Evolutionary conservation across 495 filamentous ascomycete species (phyloP).

Genomic region (Penicillium nucicola): DNA sequence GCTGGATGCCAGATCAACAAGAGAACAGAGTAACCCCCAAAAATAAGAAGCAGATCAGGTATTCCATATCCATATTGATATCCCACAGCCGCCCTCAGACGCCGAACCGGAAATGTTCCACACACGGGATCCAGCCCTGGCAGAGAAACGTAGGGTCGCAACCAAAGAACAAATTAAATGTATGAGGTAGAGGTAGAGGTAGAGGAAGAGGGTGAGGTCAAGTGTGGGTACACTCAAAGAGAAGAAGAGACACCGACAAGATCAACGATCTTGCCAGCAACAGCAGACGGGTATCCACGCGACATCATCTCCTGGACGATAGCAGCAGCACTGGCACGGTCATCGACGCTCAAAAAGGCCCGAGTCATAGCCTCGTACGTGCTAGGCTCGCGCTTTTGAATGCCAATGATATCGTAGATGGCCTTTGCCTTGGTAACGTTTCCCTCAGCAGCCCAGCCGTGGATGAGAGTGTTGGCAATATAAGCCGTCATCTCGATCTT

Average conservation of each 20-base stretch:
- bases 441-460: constrained; percentile 88
- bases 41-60: constrained; percentile 14
- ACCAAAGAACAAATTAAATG: constrained; percentile 19
- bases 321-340: constrained; percentile 65
- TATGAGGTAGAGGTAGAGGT: constrained; percentile 1
- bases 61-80: constrained; percentile 19
- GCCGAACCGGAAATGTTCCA: constrained; percentile 27
- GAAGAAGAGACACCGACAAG: constrained; percentile 59
- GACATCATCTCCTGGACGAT: constrained; percentile 89
- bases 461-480: constrained; percentile 98
- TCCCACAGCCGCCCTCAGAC: constrained; percentile 31
- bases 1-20: constrained; percentile 34
- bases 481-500: constrained; percentile 89
- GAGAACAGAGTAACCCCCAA: constrained; percentile 13
- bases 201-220: too few species aligned
- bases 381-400: constrained; percentile 82
- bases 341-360: constrained; percentile 80
- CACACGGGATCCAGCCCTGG: constrained; percentile 41
- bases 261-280: constrained; percentile 87
- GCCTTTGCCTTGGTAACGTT: constrained; percentile 73
- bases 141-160: constrained; percentile 19
- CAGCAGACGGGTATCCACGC: constrained; percentile 85
- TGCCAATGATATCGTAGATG: constrained; percentile 72
- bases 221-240: constrained; percentile 18
- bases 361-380: constrained; percentile 99